Evolutionary conservation across 2,329 filamentous ascomycete species (phyloP), one percentile per base, ranked within the genome.

Genomic region (Fusarium haematococcum): DNA sequence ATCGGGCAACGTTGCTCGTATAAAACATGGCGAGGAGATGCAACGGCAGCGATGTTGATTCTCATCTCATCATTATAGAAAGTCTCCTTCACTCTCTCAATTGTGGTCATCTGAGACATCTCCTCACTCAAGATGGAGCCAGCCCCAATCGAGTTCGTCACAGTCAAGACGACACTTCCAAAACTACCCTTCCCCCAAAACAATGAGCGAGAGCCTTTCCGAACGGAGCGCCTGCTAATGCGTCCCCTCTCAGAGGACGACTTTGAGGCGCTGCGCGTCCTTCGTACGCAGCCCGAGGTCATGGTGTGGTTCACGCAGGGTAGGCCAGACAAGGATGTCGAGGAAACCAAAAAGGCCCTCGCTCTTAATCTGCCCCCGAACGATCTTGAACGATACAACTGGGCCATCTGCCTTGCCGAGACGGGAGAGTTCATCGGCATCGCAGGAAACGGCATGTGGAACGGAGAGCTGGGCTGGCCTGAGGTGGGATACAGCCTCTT

Each of bases 261-360:
- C 79, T 82, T 89, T 2, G 80, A 83, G 2, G 86, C 83, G 8
- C 69, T 91, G 18, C 83, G 89, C 71, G 81, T 81, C 25, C 83
- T 94, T 63, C 89, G 91, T 27, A 84, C 83, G 16, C 85, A 91
- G 78, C 85, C 86, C 6, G 89, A 91, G 73, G 89, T 91, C 56
- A 93, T 94, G 92, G 80, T 80, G 64, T 91, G 87, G 85, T 91
- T 91, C 63, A 63, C 70, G 4, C 73, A 78, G 72, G 86, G 85
- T 67, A 65, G 74, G 10, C 74, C 82, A 10, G 87, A 91, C 80
- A 69, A 76, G 63, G 82, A 86, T 75, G 58, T 85, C 2, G 84
- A 83, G 2, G 83, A 85, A 66, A 88, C 89, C 11, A 81, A 80
- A 68, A 75, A 68, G 27, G 84, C 78, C 59, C 77, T 90, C 57